Conservation (phyloP, 176 grass and related monocot genomes). For the Phragmites australis region DNA sequence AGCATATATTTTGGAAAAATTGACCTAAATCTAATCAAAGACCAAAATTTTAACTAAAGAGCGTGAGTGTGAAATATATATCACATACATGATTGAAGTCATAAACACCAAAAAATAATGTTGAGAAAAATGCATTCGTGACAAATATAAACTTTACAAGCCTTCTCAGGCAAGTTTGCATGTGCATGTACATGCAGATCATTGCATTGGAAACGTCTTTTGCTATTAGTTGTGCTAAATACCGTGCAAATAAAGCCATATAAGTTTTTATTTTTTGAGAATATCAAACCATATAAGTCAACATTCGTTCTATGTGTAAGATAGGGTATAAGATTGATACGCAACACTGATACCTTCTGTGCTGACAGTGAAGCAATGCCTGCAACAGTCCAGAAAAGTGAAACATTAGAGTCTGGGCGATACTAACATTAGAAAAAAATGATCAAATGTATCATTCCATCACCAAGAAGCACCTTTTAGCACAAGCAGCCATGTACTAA, state of each 20-base stretch:
- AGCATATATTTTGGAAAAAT: conserved; percentile 9
- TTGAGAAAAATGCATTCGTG: background rate
- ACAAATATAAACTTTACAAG: background rate
- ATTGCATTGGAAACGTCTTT: background rate
- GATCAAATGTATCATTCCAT: background rate
- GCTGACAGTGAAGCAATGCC: conserved; percentile 35
- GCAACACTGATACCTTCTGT: conserved; percentile 49
- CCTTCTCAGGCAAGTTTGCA: background rate
- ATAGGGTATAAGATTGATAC: background rate
- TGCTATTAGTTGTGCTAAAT: background rate
- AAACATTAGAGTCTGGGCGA: conserved; percentile 30
- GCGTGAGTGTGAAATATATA: background rate
- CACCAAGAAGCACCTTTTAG: conserved; percentile 16
- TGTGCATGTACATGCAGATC: background rate
- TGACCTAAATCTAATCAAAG: background rate
- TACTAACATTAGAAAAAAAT: background rate
- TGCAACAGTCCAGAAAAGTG: conserved; percentile 35
- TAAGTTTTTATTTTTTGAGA: background rate
- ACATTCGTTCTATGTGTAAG: background rate
- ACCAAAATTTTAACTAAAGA: background rate
- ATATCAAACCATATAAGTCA: background rate
- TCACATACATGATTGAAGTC: background rate
- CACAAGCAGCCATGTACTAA: background rate
- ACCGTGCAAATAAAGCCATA: background rate
- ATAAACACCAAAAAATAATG: background rate